Conservation (phyloP, 164 flowering plant genomes). For the Macadamia tetraphylla region DNA sequence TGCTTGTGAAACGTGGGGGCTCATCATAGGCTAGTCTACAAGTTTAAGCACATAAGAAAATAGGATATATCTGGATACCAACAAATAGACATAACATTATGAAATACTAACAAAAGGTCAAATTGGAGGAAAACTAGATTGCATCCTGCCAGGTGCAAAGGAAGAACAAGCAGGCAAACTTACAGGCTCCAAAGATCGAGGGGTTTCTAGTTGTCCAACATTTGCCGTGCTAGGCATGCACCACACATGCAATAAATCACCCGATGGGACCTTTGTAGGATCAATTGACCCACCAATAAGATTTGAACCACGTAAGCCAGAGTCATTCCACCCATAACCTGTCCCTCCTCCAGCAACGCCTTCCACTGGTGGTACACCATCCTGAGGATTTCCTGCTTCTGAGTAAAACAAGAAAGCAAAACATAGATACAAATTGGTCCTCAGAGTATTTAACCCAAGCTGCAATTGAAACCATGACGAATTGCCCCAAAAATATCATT, state of each 20-base stretch:
- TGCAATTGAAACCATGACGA: neutral
- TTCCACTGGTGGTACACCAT: conserved; percentile 71
- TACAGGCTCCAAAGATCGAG: conserved; percentile 73
- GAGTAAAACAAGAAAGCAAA: conserved; percentile 7
- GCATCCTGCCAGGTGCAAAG: no score
- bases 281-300: conserved; percentile 47
- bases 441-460: neutral
- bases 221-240: conserved; percentile 89
- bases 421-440: neutral
- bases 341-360: conserved; percentile 99
- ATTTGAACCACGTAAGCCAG: conserved; percentile 27
- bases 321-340: conserved; percentile 93
- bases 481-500: neutral
- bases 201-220: conserved; percentile 82
- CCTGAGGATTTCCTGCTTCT: conserved; percentile 20
- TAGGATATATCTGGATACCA: neutral
- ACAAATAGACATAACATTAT: neutral
- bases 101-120: neutral
- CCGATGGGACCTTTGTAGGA: conserved; percentile 65
- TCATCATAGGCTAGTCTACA: neutral
- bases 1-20: neutral
- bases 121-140: neutral
- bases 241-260: conserved; percentile 84
- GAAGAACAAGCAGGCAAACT: conserved; percentile 13
- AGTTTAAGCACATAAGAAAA: neutral